Percentiles rank a stretch among this genome's conserved stretches.
Conservation (phyloP, 1,284 basidiomycete species). For the Rhodotorula sp. region DNA sequence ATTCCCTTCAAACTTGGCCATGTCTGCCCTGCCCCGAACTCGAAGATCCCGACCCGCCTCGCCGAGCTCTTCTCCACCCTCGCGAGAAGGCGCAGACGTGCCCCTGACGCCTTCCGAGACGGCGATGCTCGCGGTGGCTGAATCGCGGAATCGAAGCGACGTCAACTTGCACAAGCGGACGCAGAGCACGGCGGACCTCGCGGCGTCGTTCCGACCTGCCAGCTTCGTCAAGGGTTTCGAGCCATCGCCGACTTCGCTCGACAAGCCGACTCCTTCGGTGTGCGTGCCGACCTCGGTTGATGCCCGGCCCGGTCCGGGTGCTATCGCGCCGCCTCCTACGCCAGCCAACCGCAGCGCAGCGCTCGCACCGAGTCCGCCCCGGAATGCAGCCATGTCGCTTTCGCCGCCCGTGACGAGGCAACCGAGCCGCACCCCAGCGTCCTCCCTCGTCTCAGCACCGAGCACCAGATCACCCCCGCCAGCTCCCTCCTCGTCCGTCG, state of each 20-base stretch:
- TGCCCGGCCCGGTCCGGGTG: slow-evolving; percentile 20
- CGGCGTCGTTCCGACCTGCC: slow-evolving; percentile 30
- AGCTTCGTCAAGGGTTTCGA: slow-evolving; percentile 36
- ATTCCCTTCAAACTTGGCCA: slow-evolving; percentile 13
- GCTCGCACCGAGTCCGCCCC: slow-evolving; percentile 20
- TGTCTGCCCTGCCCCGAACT: slow-evolving; percentile 11
- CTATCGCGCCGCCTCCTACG: slow-evolving; percentile 38
- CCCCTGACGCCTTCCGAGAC: slow-evolving; percentile 11
- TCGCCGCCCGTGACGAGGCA: slow-evolving; percentile 3
- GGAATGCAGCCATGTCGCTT: neutral
- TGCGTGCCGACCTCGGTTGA: slow-evolving; percentile 3
- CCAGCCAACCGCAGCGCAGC: slow-evolving; percentile 13
- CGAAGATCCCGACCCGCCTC: neutral
- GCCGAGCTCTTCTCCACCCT: neutral
- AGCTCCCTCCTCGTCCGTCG: neutral
- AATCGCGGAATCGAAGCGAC: slow-evolving; percentile 16
- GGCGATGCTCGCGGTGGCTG: slow-evolving; percentile 8
- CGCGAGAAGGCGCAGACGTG: neutral
- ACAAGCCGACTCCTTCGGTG: neutral
- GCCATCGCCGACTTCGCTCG: slow-evolving; percentile 14
- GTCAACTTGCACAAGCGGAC: slow-evolving; percentile 2
- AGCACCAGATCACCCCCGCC: slow-evolving; percentile 1
- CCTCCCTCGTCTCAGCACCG: slow-evolving; percentile 2
- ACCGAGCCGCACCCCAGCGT: neutral
- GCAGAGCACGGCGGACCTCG: slow-evolving; percentile 24